Percentiles rank a stretch among this genome's conserved stretches.
Evolutionary conservation across 768 basidiomycete genomes (phyloP).

Genomic region (Clathrus columnatus): DNA sequence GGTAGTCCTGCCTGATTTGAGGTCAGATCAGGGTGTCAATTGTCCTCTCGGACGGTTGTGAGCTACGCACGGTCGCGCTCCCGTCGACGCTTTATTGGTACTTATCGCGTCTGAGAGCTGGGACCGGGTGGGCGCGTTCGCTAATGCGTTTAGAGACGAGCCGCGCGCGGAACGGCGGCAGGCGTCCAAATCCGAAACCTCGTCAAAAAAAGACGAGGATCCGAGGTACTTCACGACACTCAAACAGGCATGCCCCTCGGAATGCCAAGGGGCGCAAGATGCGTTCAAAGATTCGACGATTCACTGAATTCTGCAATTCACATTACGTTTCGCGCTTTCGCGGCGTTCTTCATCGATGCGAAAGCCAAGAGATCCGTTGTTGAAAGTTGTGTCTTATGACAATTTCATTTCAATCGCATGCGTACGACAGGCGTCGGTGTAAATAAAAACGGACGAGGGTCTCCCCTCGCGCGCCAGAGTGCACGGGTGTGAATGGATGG

Average conservation of each 20-base stretch:
- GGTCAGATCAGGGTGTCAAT: constrained; percentile 41
- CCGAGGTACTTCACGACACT: constrained; percentile 58
- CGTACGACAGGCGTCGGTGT: constrained; percentile 21
- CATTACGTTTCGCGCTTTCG: constrained; percentile 73
- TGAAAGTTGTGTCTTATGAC: constrained; percentile 45
- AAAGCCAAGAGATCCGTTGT: constrained; percentile 71
- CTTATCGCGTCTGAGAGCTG: constrained; percentile 42
- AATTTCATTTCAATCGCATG: constrained; percentile 21
- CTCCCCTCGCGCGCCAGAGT: constrained; percentile 25
- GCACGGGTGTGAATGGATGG: constrained; percentile 40
- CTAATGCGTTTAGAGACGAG: constrained; percentile 43
- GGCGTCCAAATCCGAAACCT: constrained; percentile 37
- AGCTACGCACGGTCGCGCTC: constrained; percentile 21
- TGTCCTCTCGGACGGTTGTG: constrained; percentile 17
- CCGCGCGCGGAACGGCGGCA: constrained; percentile 18
- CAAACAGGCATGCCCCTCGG: constrained; percentile 68
- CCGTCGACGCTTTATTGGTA: constrained; percentile 33
- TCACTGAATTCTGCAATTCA: constrained; percentile 78
- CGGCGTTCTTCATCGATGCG: constrained; percentile 76
- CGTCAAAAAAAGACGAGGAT: constrained; percentile 24
- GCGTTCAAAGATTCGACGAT: constrained; percentile 81
- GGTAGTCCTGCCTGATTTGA: constrained; percentile 80
- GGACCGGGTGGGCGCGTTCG: constrained; percentile 21
- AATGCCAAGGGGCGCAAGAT: constrained; percentile 71
- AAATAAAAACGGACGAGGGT: constrained; percentile 21